These are phyloP conservation scores for Thielaviopsis euricoi DNA, from an alignment of 2,329 filamentous ascomycete species.

Conservation along the genomic window DNA sequence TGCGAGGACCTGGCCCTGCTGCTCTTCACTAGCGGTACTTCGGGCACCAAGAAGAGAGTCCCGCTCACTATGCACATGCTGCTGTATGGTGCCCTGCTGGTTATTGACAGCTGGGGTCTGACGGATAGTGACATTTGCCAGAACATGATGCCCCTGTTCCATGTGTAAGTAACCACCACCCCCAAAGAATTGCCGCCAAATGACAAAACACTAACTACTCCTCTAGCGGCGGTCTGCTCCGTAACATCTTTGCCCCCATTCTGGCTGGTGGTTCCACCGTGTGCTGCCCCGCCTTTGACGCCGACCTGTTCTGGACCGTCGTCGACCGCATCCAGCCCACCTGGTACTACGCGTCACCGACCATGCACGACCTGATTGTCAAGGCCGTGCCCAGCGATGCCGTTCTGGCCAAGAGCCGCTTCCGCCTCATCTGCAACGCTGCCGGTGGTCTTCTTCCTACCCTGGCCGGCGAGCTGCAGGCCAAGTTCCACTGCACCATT, in stretches of 20 bases:
- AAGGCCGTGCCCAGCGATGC: conserved; percentile 24
- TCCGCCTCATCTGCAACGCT: conserved; percentile 38
- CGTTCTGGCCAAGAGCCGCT: conserved; percentile 25
- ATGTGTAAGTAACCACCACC: conserved; percentile 26
- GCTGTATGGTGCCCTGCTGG: conserved; percentile 32
- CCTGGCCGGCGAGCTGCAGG: conserved; percentile 29
- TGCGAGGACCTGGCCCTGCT: conserved; percentile 32
- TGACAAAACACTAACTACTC: neutral
- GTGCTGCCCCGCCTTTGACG: conserved; percentile 36
- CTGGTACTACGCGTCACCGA: conserved; percentile 42
- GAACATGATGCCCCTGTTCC: conserved; percentile 44
- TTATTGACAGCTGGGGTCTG: conserved; percentile 37
- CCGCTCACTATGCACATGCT: conserved; percentile 34
- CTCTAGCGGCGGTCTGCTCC: conserved; percentile 31
- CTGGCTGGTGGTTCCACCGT: conserved; percentile 37
- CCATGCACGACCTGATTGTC: conserved; percentile 38
- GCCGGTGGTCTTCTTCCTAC: conserved; percentile 36
- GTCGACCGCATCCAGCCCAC: conserved; percentile 30
- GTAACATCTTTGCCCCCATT: conserved; percentile 37
- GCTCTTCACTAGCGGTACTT: conserved; percentile 41
- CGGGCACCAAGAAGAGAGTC: conserved; percentile 41
- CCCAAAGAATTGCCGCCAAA: neutral
- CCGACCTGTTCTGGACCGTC: conserved; percentile 38
- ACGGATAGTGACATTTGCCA: conserved; percentile 30
- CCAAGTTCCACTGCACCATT: conserved; percentile 34